phyloP scores from a whole-genome alignment of 331 rosid species.

The Rosa hybrid region DNA sequence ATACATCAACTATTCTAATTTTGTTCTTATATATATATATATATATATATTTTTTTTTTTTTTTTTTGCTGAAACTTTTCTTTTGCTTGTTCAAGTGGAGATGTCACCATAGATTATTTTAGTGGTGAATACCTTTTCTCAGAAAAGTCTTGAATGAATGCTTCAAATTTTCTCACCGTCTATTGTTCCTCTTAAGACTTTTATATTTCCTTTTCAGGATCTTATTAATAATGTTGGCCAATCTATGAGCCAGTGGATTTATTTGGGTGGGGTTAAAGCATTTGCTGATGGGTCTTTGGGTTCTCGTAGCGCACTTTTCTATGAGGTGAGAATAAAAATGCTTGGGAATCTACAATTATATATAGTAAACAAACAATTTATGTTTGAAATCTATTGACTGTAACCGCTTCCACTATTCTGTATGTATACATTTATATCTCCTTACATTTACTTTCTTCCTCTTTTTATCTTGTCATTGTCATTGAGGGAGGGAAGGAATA shows the following conservation, averaged over 20 bases:
- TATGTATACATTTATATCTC: too few relatives aligned
- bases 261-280: constrained; percentile 84
- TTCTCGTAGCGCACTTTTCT: constrained; percentile 69
- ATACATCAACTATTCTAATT: background rate
- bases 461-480: background rate
- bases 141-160: background rate
- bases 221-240: constrained; percentile 54
- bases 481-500: background rate
- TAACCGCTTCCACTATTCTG: background rate
- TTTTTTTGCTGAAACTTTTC: background rate
- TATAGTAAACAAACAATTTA: constrained; percentile 3
- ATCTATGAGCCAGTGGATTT: constrained; percentile 68
- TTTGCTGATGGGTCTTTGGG: constrained; percentile 87
- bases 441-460: background rate
- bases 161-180: background rate
- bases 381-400: background rate
- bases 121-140: background rate
- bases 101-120: background rate
- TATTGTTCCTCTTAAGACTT: constrained; percentile 15
- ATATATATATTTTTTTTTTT: background rate
- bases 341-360: constrained; percentile 13
- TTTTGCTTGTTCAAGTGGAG: background rate
- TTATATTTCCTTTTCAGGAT: constrained; percentile 42
- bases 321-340: constrained; percentile 59
- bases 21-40: background rate